Conservation (phyloP, 768 basidiomycete genomes). For the Phaffia tasmanica region DNA sequence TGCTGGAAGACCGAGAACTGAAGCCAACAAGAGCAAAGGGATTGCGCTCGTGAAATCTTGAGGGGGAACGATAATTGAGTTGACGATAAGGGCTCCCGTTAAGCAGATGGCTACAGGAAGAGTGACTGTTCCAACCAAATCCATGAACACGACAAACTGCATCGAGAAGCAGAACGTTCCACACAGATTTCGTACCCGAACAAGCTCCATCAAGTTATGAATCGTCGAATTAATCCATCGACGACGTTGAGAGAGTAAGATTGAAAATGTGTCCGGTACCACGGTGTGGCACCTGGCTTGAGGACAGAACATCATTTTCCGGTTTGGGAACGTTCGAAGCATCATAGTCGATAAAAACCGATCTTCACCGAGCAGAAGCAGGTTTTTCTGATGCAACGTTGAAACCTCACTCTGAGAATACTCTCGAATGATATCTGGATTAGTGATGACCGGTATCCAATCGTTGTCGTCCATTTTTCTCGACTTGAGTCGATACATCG, state of each 20-base stretch:
- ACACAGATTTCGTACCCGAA: slow-evolving; percentile 89
- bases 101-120: slow-evolving; percentile 77
- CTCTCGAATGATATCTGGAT: slow-evolving; percentile 92
- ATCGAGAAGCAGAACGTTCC: slow-evolving; percentile 99
- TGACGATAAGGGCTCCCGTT: slow-evolving; percentile 77
- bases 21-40: slow-evolving; percentile 73
- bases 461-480: slow-evolving; percentile 78
- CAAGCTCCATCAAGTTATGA: slow-evolving; percentile 98
- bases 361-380: slow-evolving; percentile 92
- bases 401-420: slow-evolving; percentile 90
- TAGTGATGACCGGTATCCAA: slow-evolving; percentile 93
- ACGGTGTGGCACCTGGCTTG: slow-evolving; percentile 91
- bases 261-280: slow-evolving; percentile 85
- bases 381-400: slow-evolving; percentile 94
- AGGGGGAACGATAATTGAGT: slow-evolving; percentile 69
- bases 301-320: slow-evolving; percentile 99
- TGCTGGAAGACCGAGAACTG: slow-evolving; percentile 87
- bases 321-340: slow-evolving; percentile 89
- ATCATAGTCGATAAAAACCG: slow-evolving; percentile 96
- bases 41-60: slow-evolving; percentile 81
- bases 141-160: slow-evolving; percentile 87
- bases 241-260: slow-evolving; percentile 89
- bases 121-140: slow-evolving; percentile 38
- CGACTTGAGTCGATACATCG: slow-evolving; percentile 97
- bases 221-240: slow-evolving; percentile 99